Evolutionary conservation across 768 basidiomycete genomes (phyloP).

Genomic region (Mycena alexandri): DNA sequence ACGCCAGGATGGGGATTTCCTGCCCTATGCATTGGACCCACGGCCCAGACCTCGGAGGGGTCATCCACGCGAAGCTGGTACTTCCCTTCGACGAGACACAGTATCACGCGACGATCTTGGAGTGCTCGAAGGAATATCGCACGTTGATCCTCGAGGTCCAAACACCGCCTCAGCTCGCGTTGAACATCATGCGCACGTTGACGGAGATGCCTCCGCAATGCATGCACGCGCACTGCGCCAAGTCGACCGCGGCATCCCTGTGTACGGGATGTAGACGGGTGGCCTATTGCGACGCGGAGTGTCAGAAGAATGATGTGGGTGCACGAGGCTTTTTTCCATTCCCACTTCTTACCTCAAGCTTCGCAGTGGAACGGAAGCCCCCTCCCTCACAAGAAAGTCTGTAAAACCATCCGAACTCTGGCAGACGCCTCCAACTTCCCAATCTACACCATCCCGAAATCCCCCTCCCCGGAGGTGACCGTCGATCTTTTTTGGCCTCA

Average conservation of each 20-base stretch:
- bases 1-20: slow-evolving; percentile 9
- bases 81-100: slow-evolving; percentile 29
- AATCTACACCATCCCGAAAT: slow-evolving; percentile 16
- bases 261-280: slow-evolving; percentile 31
- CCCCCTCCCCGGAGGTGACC: slow-evolving; percentile 8
- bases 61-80: slow-evolving; percentile 30
- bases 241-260: not conserved
- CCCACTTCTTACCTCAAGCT: not conserved
- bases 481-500: slow-evolving; percentile 8
- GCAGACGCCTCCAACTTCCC: slow-evolving; percentile 30
- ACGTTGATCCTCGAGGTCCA: slow-evolving; percentile 19
- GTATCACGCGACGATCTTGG: slow-evolving; percentile 22
- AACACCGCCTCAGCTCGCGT: slow-evolving; percentile 27
- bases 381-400: slow-evolving; percentile 32
- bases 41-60: slow-evolving; percentile 13
- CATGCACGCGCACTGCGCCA: slow-evolving; percentile 15
- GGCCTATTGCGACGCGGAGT: slow-evolving; percentile 20
- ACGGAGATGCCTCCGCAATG: slow-evolving; percentile 29
- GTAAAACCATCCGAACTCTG: slow-evolving; percentile 26
- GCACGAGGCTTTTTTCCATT: not conserved
- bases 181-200: slow-evolving; percentile 29
- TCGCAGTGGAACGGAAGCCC: slow-evolving; percentile 24
- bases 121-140: not conserved
- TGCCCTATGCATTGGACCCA: not conserved
- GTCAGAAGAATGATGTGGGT: slow-evolving; percentile 22